These are phyloP conservation scores for Obelidium mucronatum DNA, from an alignment of 192 early-diverging fungal genomes.

Conservation along the genomic window DNA sequence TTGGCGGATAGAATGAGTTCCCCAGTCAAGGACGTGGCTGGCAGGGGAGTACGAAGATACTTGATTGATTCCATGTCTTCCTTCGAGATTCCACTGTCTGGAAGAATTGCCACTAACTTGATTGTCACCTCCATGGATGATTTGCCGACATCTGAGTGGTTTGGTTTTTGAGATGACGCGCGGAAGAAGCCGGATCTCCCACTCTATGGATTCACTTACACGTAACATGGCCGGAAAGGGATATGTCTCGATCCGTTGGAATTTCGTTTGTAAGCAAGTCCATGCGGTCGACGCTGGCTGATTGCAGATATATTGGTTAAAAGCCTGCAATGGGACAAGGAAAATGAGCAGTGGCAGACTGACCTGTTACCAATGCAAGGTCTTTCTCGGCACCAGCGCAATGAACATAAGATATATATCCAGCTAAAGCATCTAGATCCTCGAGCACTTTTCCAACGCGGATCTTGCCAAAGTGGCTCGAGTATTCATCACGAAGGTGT, in stretches of 20 bases:
- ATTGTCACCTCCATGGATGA: slow-evolving; percentile 84
- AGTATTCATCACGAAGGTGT: slow-evolving; percentile 83
- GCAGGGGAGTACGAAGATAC: neutral
- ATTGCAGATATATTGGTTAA: neutral
- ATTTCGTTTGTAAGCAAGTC: slow-evolving; percentile 74
- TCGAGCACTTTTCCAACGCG: slow-evolving; percentile 86
- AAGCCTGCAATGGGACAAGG: too few species aligned
- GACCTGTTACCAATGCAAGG: slow-evolving; percentile 78
- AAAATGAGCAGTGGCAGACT: too few species aligned
- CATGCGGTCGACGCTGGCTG: slow-evolving; percentile 85
- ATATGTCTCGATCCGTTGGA: slow-evolving; percentile 70
- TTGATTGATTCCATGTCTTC: slow-evolving; percentile 36
- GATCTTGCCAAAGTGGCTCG: slow-evolving; percentile 76
- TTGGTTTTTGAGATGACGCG: neutral
- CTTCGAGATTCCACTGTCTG: slow-evolving; percentile 4
- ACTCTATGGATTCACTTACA: too few species aligned
- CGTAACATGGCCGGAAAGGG: slow-evolving; percentile 81
- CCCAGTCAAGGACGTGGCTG: neutral
- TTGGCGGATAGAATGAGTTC: slow-evolving; percentile 66
- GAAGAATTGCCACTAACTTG: slow-evolving; percentile 34
- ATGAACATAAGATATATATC: slow-evolving; percentile 82
- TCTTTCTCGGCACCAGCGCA: slow-evolving; percentile 58
- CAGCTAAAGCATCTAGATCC: slow-evolving; percentile 82
- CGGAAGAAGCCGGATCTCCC: too few species aligned
- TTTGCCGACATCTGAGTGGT: slow-evolving; percentile 65